Base-by-base conservation (phyloP, 257 asterid genomes). In the Salvia hispanica region DNA sequence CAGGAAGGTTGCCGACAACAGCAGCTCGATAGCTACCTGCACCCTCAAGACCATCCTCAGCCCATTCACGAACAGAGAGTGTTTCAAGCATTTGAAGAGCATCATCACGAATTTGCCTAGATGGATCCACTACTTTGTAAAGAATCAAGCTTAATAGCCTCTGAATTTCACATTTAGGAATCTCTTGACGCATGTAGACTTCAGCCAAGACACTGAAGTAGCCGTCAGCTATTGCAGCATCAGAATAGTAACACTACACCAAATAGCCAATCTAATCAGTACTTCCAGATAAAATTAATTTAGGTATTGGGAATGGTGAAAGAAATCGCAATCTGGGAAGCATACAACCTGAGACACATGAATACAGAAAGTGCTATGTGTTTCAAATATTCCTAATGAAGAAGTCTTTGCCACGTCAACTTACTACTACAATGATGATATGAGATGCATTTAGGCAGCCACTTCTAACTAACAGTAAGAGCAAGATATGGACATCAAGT, bases 51-150 rank as follows among this genome's bases (percentile, higher is more conserved):
- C 99, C 99, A 80, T 94, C 96, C 83, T 88, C 99, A 10, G 97
- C 97, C 99, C 99, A 94, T 78, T 88, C 97, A 47, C 96, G 97
- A 64, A 85, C 76, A 67, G 99, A 91, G 66, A 94, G 95, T 15
- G 97, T 94, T 82, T 94, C 99, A 8, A 94, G 99, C 97, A 91
- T 94, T 80, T 94, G 99, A 77, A 94, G 99, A 72, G 99, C 99
- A 74, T 94, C 97, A 57, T 94, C 99, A 31, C 99, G 96, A 72
- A 94, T 94, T 82, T 94, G 99, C 75, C 97, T 79, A 10, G 99
- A 91, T 66, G 97, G 99, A 72, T 94, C 99, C 75, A 94, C 99
- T 81, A 94, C 99, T 84, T 94, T 94, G 86, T 94, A 94, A 48
- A 91, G 99, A 80, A 94, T 94, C 58, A 94, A 80, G 83, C 99